phyloP scores from a whole-genome alignment of 495 filamentous ascomycete genomes.

The Aspergillus haitiensis region DNA sequence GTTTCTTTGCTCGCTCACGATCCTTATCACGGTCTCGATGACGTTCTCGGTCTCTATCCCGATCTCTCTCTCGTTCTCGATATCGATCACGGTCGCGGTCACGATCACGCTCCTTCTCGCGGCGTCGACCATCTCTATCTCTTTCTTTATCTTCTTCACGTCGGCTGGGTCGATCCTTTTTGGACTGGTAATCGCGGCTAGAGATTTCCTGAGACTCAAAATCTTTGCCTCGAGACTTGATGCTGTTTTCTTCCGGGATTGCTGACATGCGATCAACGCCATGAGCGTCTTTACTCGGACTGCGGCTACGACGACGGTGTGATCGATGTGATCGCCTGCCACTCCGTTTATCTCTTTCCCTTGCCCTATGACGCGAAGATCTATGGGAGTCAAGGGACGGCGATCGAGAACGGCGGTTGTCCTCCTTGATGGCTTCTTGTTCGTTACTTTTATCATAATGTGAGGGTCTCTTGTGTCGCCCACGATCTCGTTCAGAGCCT shows the following conservation, averaged over 20 bases:
- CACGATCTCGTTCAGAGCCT: conserved; percentile 46
- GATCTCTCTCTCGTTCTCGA: conserved; percentile 47
- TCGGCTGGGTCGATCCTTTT: conserved; percentile 42
- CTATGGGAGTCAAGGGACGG: conserved; percentile 54
- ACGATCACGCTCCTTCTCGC: conserved; percentile 38
- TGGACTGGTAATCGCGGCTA: conserved; percentile 33
- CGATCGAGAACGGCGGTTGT: conserved; percentile 50
- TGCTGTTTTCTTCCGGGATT: conserved; percentile 24
- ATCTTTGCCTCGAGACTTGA: conserved; percentile 24
- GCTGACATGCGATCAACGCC: conserved; percentile 26
- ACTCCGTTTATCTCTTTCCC: conserved; percentile 43
- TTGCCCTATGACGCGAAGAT: conserved; percentile 51
- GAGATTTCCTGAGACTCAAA: conserved; percentile 17
- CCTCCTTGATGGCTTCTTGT: conserved; percentile 40
- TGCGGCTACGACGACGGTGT: conserved; percentile 41
- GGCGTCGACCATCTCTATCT: conserved; percentile 22
- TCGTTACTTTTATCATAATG: conserved; percentile 52
- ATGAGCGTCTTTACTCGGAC: conserved; percentile 30
- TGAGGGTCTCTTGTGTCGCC: conserved; percentile 41
- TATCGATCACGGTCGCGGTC: conserved; percentile 49
- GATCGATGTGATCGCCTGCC: conserved; percentile 41
- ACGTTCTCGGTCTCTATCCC: conserved; percentile 46
- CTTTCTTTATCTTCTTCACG: conserved; percentile 39
- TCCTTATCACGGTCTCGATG: conserved; percentile 30
- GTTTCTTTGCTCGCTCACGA: conserved; percentile 54